Evolutionary conservation across 257 asterid species (phyloP), one percentile per base, ranked within the genome.

Genomic region (Anisodus tanguticus): DNA sequence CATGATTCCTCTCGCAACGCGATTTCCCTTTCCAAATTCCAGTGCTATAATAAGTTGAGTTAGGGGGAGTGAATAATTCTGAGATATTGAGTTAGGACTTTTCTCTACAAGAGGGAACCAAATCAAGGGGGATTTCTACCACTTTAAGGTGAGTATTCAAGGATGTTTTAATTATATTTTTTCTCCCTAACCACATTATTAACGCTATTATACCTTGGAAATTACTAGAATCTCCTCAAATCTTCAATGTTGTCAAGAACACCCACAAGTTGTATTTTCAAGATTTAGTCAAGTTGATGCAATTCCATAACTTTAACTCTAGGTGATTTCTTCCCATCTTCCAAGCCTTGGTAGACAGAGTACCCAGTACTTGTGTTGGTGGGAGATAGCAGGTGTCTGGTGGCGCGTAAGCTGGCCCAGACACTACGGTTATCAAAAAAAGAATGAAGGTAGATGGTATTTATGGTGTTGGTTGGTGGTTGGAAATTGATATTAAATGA

Each of bases 191-290:
- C 17, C 70, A 26, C 16, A 26, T 0, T 26, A 26, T 4, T 9
- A 10, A 26, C 43, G 26, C 41, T 26, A 64, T 64, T 63, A 63
- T 26, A 63, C 7, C 70, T 26, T 22, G 39, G 9, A 26, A 26
- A 64, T 64, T 26, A 64, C 70, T 64, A 64, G 70, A 64, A 64
- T 64, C 43, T 64, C 70, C 43, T 64, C 43, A 64, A 64, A 64
- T 64, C 9, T 64, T 26, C 71, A 26, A 26, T 10, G 43, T 64
- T 11, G 43, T 64, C 15, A 26, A 64, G 43, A 64, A 64, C 71
- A 26, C 71, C 41, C 39, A 10, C 17, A 64, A 5, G 39, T 26
- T 26, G 71, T 16, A 64, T 64, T 64, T 26, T 64, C 43, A 11
- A 26, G 71, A 64, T 26, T 62, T 64, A 4, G 62, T 13, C 62